Base-by-base conservation (phyloP, 805 yeast species). In the Pichia paraexigua region DNA sequence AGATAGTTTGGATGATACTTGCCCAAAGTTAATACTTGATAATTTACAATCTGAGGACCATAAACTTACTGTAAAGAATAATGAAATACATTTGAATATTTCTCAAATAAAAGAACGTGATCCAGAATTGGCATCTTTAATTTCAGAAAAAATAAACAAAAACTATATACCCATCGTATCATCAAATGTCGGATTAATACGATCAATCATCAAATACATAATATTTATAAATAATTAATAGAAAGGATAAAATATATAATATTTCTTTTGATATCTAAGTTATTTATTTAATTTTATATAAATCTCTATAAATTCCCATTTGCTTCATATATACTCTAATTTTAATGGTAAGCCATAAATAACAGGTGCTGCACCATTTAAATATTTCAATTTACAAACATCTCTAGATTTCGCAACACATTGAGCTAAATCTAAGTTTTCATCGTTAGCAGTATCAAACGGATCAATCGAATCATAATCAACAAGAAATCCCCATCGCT, bases 351-450 rank as follows among this genome's bases (percentile, higher is more conserved):
- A 63, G 0, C 99, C 99, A 64, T 91, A 92, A 2, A 91, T 72
- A 0, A 94, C 83, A 0, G 97, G 96, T 0, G 99, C 96, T 1
- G 95, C 87, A 0, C 97, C 98, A 62, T 94, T 94, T 56, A 92
- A 70, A 61, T 78, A 89, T 49, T 71, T 78, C 54, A 94, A 69
- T 46, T 77, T 78, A 63, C 98, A 92, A 1, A 66, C 73, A 35
- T 76, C 74, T 58, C 98, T 74, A 20, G 96, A 79, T 30, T 64
- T 59, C 3, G 72, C 62, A 12, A 90, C 78, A 2, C 96, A 88
- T 21, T 71, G 66, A 25, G 83, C 69, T 7, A 87, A 67, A 35
- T n/a, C 12, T 35, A 35, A 35, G 5, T 35, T 11, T 35, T 70
- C 67, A 4, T 58, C 21, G 22, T 45, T 50, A 6, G 54, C 41